A percentile compares a stretch with the other conserved stretches of the same genome.
Conservation (phyloP, 176 grass and related monocot genomes). For the Aegilops longissima region DNA sequence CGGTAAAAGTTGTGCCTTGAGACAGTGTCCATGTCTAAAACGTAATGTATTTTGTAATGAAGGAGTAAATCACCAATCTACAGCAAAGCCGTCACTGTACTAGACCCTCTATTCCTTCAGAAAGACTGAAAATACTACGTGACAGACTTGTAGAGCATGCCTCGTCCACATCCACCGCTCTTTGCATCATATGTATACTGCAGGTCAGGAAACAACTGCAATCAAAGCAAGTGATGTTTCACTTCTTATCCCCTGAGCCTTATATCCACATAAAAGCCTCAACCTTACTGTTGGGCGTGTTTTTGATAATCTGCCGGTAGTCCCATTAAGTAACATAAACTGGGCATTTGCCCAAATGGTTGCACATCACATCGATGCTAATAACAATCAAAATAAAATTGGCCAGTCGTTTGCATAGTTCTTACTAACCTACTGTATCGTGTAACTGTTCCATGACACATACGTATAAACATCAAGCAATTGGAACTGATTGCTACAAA, state of each 20-base stretch:
- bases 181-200: background rate
- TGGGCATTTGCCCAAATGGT: background rate
- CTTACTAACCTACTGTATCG: background rate
- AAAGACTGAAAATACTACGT: background rate
- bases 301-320: background rate
- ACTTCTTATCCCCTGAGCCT: background rate
- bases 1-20: background rate
- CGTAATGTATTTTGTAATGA: background rate
- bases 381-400: background rate
- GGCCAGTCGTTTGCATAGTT: background rate
- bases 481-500: background rate
- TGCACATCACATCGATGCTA: background rate
- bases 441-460: background rate
- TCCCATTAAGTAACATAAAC: background rate
- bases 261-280: background rate
- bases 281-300: background rate
- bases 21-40: background rate
- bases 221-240: background rate
- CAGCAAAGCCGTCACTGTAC: too few relatives aligned
- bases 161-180: background rate
- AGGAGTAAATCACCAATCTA: too few relatives aligned
- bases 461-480: background rate
- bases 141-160: background rate
- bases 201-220: conserved; percentile 1
- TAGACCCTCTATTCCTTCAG: background rate